phyloP scores from a whole-genome alignment of 371 early-diverging fungal genomes.

The Chytridiales sp. region DNA sequence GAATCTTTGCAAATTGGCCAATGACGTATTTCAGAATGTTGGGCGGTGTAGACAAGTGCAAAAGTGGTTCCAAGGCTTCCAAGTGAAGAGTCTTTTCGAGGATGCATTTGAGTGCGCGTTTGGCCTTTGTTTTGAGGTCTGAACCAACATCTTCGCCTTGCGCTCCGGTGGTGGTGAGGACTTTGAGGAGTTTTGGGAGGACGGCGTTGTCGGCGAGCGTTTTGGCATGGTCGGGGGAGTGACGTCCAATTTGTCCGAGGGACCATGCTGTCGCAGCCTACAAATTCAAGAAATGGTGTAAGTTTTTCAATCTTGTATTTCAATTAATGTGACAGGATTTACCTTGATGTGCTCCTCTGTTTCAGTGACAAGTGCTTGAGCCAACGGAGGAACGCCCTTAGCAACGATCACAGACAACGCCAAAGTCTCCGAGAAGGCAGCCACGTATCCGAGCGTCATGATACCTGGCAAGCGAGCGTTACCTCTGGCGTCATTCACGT shows the following conservation, averaged over 20 bases:
- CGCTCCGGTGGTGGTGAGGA: conserved; percentile 26
- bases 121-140: conserved; percentile 51
- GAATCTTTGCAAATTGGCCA: conserved; percentile 55
- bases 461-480: conserved; percentile 53
- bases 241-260: conserved; percentile 58
- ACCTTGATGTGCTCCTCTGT: conserved; percentile 52
- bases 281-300: not conserved
- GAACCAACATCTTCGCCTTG: conserved; percentile 27
- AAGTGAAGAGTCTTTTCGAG: conserved; percentile 50
- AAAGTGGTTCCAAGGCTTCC: conserved; percentile 52
- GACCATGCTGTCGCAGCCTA: conserved; percentile 58
- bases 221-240: conserved; percentile 59
- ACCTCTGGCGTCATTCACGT: conserved; percentile 50
- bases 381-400: conserved; percentile 51
- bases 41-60: conserved; percentile 44
- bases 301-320: not conserved
- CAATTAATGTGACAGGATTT: not conserved
- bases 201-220: conserved; percentile 50
- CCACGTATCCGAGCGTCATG: conserved; percentile 57
- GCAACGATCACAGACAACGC: conserved; percentile 55
- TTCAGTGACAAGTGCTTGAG: conserved; percentile 46
- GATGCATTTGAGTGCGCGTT: conserved; percentile 54
- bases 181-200: conserved; percentile 48
- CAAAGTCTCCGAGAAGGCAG: conserved; percentile 58
- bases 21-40: conserved; percentile 56